Percentiles rank a stretch among this genome's conserved stretches.
Conservation (phyloP, 768 basidiomycete genomes). For the Steccherinum ochraceum region DNA sequence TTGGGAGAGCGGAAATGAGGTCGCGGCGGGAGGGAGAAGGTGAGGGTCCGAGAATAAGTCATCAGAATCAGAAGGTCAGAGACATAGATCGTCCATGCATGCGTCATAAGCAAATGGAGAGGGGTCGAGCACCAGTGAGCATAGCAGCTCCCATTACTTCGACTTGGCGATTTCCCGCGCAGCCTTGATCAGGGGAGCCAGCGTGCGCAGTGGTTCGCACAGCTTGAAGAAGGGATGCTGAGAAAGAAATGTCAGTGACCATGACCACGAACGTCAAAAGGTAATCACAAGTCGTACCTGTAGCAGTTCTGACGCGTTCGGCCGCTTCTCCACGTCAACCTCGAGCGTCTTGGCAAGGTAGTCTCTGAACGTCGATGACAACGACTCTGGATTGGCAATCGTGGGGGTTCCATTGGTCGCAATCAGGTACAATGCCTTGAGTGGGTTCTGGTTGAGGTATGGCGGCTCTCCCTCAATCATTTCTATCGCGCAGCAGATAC, state of each 20-base stretch:
- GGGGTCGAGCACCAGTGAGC: background rate
- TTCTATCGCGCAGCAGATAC: conserved; percentile 40
- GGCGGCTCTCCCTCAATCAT: conserved; percentile 99
- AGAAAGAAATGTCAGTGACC: background rate
- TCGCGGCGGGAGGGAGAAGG: background rate
- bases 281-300: conserved; percentile 40
- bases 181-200: conserved; percentile 88
- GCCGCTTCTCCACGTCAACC: conserved; percentile 93
- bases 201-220: conserved; percentile 79
- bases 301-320: conserved; percentile 75
- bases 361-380: conserved; percentile 77
- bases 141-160: conserved; percentile 20
- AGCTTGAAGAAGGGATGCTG: conserved; percentile 87
- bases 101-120: background rate
- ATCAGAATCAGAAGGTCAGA: background rate
- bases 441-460: conserved; percentile 92
- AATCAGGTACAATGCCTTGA: conserved; percentile 96
- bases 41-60: background rate
- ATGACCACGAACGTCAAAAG: background rate
- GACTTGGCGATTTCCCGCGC: conserved; percentile 80
- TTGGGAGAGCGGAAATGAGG: background rate
- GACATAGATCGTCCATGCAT: background rate
- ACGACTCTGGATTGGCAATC: conserved; percentile 82
- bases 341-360: conserved; percentile 86
- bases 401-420: conserved; percentile 97